phyloP scores from a whole-genome alignment of 352 stramenopile genomes.

The Pythium periplocum region DNA sequence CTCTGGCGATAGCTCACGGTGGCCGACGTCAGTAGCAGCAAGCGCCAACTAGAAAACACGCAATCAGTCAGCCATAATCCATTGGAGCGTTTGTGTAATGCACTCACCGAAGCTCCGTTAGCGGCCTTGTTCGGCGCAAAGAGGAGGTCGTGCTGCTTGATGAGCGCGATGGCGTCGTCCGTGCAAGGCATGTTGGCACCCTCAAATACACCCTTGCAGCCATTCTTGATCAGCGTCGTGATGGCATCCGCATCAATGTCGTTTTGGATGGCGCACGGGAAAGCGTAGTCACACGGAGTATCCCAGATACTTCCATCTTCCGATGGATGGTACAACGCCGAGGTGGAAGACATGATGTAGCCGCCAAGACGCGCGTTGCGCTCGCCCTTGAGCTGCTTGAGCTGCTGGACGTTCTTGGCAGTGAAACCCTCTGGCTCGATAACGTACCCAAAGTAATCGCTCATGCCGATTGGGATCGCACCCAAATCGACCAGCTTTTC shows the following conservation, averaged over 20 bases:
- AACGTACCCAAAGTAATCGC: constrained; percentile 94
- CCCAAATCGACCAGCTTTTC: constrained; percentile 95
- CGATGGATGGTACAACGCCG: constrained; percentile 78
- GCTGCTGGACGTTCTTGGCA: constrained; percentile 56
- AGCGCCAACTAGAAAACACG: constrained; percentile 38
- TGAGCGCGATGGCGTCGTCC: constrained; percentile 68
- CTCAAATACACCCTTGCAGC: constrained; percentile 87
- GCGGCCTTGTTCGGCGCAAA: constrained; percentile 85
- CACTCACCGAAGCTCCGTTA: constrained; percentile 64
- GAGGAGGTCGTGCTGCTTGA: constrained; percentile 79
- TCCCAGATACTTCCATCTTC: constrained; percentile 84
- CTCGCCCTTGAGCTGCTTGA: constrained; percentile 82
- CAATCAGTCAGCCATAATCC: too few relatives aligned
- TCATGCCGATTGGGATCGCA: constrained; percentile 95
- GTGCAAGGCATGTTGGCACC: constrained; percentile 82
- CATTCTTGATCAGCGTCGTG: constrained; percentile 81
- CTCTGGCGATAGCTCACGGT: constrained; percentile 45
- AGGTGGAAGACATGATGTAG: constrained; percentile 89
- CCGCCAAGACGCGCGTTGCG: constrained; percentile 72
- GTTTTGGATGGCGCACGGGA: constrained; percentile 95
- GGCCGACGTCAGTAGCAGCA: constrained; percentile 51
- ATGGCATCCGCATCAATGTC: constrained; percentile 81
- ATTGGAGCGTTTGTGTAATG: too few relatives aligned
- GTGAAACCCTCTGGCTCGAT: constrained; percentile 91
- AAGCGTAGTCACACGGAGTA: constrained; percentile 93